Base-by-base conservation (phyloP, 208 protist species). In the Acanthamoeba triangularis region DNA sequence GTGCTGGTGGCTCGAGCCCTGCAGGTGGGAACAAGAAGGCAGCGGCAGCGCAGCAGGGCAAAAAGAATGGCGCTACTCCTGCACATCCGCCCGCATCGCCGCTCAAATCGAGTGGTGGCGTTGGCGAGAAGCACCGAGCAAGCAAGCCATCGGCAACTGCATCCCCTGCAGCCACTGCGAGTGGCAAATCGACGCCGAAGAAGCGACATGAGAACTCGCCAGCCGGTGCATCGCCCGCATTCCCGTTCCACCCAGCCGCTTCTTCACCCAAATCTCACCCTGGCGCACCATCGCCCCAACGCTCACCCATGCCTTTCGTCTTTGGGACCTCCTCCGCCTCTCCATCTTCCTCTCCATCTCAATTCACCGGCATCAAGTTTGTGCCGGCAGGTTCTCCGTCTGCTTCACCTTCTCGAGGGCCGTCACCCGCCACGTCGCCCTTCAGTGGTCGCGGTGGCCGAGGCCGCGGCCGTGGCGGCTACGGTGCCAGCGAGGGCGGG, bases 251-350 rank as follows among this genome's bases (percentile, higher is more conserved):
- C 20, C 20, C 54, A 59, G 14, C 54, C 10, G 8, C 61, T 67
- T 11, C 61, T 3, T 67, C 61, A 10, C 61, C 61, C 28, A 67
- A 67, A 67, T 67, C 61, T 11, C 61, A 67, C 28, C 61, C 30
- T 44, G 72, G 35, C 37, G 33, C 72, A 18, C 72, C 72, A 30
- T 44, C 28, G 16, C n/a, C 72, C 23, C 37, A 41, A 28, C 72
- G 72, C 72, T 80, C 72, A 13, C 37, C 72, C 33, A 23, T 47
- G 72, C 72, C 72, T 11, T 80, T 80, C 37, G 72, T 80, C 72
- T 80, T 80, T 30, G 33, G n/a, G 30, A 16, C 72, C n/a, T 20
- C 72, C 72, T 47, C 33, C 18, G 47, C 69, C 28, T 56, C 52
- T 56, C 54, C 54, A 59, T 30, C 72, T 18, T 80, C 72, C 23